phyloP scores from a whole-genome alignment of 495 filamentous ascomycete species.

The Stereocaulon alpinum region DNA sequence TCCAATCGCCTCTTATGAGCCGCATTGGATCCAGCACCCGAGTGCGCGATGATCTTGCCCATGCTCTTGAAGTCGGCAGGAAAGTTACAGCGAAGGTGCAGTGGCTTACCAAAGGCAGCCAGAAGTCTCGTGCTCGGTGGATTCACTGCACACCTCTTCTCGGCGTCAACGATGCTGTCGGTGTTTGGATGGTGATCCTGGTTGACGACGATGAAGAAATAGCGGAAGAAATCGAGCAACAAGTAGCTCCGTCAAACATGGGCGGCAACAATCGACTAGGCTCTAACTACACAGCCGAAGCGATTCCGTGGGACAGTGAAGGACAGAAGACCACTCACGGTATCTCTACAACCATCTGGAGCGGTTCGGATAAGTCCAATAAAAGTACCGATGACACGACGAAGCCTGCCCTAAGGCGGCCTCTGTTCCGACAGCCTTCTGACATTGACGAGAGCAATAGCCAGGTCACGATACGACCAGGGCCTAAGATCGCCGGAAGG shows the following conservation, averaged over 20 bases:
- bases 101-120: conserved; percentile 41
- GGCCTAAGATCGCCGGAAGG: conserved; percentile 13
- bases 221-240: conserved; percentile 19
- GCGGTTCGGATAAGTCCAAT: not conserved
- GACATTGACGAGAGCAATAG: not conserved
- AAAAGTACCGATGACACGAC: not conserved
- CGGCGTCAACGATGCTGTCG: conserved; percentile 46
- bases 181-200: conserved; percentile 56
- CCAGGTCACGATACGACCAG: conserved; percentile 6
- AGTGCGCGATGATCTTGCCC: conserved; percentile 45
- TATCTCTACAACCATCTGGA: conserved; percentile 7
- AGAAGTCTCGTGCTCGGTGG: conserved; percentile 45
- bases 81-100: conserved; percentile 57
- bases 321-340: not conserved
- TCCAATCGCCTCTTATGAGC: conserved; percentile 52
- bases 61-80: conserved; percentile 47
- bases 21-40: conserved; percentile 44
- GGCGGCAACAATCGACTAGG: not conserved
- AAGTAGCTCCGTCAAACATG: not conserved
- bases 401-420: not conserved
- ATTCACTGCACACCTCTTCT: conserved; percentile 53
- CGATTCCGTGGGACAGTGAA: conserved; percentile 10
- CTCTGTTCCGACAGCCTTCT: conserved; percentile 1
- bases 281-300: conserved; percentile 6
- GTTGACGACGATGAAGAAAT: conserved; percentile 36